A percentile compares a stretch with the other conserved stretches of the same genome.
These are phyloP conservation scores for Fusarium piperis DNA, from an alignment of 2,329 filamentous ascomycete species.

Conservation along the genomic window DNA sequence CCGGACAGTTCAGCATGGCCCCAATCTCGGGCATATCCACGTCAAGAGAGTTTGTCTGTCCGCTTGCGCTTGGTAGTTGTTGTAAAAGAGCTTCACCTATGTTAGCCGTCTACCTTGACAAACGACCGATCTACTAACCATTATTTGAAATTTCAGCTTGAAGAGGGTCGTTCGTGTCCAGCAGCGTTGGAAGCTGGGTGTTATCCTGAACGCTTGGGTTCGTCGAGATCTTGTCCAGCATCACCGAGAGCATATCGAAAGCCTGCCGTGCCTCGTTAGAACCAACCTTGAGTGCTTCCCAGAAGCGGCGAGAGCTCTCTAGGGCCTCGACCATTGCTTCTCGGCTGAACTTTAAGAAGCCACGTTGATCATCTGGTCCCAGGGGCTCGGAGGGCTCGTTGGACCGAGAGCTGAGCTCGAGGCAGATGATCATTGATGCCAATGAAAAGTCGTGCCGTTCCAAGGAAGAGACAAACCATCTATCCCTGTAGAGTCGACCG, in stretches of 20 bases:
- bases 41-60: neutral
- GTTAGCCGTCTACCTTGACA: neutral
- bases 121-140: neutral
- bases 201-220: neutral
- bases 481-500: conserved; percentile 10
- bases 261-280: conserved; percentile 28
- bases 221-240: conserved; percentile 16
- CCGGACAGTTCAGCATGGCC: conserved; percentile 21
- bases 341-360: neutral
- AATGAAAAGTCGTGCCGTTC: conserved; percentile 30
- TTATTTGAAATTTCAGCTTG: neutral
- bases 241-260: conserved; percentile 18
- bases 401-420: conserved; percentile 16
- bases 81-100: neutral
- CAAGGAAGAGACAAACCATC: conserved; percentile 28
- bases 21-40: conserved; percentile 13
- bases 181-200: neutral
- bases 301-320: conserved; percentile 22
- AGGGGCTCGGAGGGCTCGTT: neutral
- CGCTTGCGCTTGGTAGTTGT: neutral
- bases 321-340: conserved; percentile 16
- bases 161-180: neutral
- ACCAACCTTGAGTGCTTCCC: conserved; percentile 9
- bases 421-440: conserved; percentile 30
- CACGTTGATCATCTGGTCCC: neutral